These are phyloP conservation scores for Fusarium beomiforme DNA, from an alignment of 2,329 filamentous ascomycete species.

Conservation along the genomic window DNA sequence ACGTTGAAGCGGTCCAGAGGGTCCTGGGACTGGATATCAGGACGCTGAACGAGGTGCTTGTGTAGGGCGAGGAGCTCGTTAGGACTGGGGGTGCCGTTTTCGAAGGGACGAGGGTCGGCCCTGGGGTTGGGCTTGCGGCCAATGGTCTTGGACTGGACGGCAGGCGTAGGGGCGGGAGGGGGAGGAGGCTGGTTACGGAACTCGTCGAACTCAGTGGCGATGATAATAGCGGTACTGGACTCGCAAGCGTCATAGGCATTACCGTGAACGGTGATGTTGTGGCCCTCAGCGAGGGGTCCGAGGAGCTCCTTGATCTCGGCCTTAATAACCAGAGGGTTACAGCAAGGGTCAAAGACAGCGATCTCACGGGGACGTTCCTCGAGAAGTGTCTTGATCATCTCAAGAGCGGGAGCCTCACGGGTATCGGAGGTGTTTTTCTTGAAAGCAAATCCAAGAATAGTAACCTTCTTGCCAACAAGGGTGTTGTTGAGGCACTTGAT, in stretches of 20 bases:
- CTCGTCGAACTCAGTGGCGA: constrained; percentile 67
- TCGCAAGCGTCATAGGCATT: constrained; percentile 61
- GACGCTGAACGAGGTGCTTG: constrained; percentile 54
- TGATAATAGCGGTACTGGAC: constrained; percentile 60
- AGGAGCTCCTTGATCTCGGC: constrained; percentile 61
- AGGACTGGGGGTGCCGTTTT: constrained; percentile 49
- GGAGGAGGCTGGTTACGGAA: constrained; percentile 57
- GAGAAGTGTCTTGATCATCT: constrained; percentile 72
- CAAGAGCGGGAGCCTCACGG: constrained; percentile 74
- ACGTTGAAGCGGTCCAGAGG: constrained; percentile 57
- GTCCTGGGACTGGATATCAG: constrained; percentile 48
- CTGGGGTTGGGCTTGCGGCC: constrained; percentile 53
- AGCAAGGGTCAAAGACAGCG: constrained; percentile 75
- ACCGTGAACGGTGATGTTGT: constrained; percentile 58
- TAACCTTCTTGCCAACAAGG: constrained; percentile 74
- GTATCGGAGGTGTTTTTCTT: constrained; percentile 84
- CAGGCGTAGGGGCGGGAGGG: constrained; percentile 41
- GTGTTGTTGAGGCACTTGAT: constrained; percentile 75
- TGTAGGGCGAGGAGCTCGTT: constrained; percentile 60
- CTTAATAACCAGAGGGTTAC: constrained; percentile 61
- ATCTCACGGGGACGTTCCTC: constrained; percentile 72
- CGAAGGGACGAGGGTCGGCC: constrained; percentile 60
- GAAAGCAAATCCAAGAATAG: constrained; percentile 79
- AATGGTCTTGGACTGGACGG: constrained; percentile 45
- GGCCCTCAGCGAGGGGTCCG: constrained; percentile 51